phyloP scores from a whole-genome alignment of 768 basidiomycete species.

The Calocybe gangraenosa region DNA sequence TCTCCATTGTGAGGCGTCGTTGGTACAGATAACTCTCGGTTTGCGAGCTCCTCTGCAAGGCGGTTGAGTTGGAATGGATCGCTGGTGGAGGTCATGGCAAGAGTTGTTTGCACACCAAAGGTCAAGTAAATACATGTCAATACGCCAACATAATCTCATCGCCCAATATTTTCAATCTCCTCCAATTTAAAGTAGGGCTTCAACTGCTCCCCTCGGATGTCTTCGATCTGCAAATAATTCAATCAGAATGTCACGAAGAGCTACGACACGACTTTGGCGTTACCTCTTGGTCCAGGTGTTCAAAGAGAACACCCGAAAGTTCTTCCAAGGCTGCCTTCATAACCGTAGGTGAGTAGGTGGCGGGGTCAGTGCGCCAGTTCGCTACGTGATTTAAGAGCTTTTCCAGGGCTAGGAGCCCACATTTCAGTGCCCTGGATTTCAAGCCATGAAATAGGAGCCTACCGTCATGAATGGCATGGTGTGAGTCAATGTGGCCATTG shows the following conservation, averaged over 20 bases:
- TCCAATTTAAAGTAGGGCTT: constrained; percentile 49
- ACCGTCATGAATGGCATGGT: constrained; percentile 54
- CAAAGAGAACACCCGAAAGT: constrained; percentile 45
- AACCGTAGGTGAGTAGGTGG: constrained; percentile 45
- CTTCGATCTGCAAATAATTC: constrained; percentile 33
- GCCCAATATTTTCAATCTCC: constrained; percentile 30
- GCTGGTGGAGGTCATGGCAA: constrained; percentile 10
- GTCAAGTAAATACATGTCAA: too few species aligned
- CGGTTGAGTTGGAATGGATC: constrained; percentile 70
- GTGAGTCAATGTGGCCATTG: constrained; percentile 44
- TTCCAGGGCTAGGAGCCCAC: constrained; percentile 34
- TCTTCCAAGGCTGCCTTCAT: constrained; percentile 47
- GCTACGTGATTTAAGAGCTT: constrained; percentile 32
- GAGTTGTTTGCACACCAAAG: too few species aligned
- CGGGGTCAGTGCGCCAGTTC: constrained; percentile 39
- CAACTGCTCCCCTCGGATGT: constrained; percentile 47
- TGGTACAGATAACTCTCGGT: constrained; percentile 36
- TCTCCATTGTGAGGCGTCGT: too few species aligned
- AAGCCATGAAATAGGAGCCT: not conserved
- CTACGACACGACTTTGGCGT: constrained; percentile 2
- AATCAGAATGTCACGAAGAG: not conserved
- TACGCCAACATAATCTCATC: too few species aligned
- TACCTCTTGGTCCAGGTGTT: constrained; percentile 53
- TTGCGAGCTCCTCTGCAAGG: constrained; percentile 67
- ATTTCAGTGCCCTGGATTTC: not conserved